Base-by-base conservation (phyloP, 345 rosid genomes). In the Sisymbrium irio region DNA sequence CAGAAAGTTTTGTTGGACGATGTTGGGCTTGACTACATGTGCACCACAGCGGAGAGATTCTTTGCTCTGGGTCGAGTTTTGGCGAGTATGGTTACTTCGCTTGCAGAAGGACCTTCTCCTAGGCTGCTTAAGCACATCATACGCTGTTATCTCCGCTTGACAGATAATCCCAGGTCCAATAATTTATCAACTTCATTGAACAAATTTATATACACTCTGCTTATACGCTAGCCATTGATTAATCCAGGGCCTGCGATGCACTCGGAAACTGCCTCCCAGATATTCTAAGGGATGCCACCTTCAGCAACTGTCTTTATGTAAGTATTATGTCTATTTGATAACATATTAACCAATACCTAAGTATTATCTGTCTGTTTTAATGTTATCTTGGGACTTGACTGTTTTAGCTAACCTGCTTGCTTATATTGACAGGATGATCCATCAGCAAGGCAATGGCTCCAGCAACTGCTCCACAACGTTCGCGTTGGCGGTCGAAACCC, bases 21-120 rank as follows among this genome's bases (percentile, higher is more conserved):
- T 72, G 82, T 95, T 76, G 98, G 99, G 67, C 81, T 94, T 84
- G 93, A 94, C 64, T 91, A 94, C 77, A 91, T 94, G 61, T 91
- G 95, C 72, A 80, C 87, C 27, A 82, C 89, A 49, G 87, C 94
- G 9, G 99, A 95, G 79, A 83, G 98, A 39, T 90, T 95, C 82
- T 90, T 87, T 62, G 91, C 96, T n/a, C 86, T 92, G 28, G 92
- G 88, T 66, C 83, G 92, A 27, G 94, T 95, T 57, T 61, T 86
- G 81, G 89, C 83, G 22, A 86, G 80, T 75, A 92, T 92, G 98
- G 92, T 95, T 45, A 84, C 86, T 14, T 86, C 92, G 72, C 92
- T 92, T 77, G 90, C 92, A 47, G 97, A 87, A 61, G 83, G 77
- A 72, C 96, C 89, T 10, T 90, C 98, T 12, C 80, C 89, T 1